These are phyloP conservation scores for Xerocomus nothofagi DNA, from an alignment of 1,284 basidiomycete species.

Conservation along the genomic window DNA sequence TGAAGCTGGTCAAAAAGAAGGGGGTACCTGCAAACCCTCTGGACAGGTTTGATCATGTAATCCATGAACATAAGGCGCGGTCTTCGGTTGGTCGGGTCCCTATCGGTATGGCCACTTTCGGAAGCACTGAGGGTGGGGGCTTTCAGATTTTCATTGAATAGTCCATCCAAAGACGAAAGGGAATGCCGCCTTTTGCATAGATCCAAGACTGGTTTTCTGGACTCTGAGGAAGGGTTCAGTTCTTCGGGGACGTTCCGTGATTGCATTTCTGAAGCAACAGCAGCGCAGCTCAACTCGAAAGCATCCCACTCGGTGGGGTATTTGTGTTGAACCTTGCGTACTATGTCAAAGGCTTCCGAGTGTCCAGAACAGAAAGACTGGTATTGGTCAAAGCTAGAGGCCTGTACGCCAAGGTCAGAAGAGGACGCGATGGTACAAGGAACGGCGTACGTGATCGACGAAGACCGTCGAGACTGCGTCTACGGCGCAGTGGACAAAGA, in stretches of 20 bases:
- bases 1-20: slow-evolving; percentile 79
- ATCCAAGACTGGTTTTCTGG: slow-evolving; percentile 14
- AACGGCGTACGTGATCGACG: slow-evolving; percentile 56
- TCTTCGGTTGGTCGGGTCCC: slow-evolving; percentile 13
- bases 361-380: slow-evolving; percentile 84
- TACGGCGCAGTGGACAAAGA: slow-evolving; percentile 45
- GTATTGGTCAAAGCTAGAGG: slow-evolving; percentile 74
- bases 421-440: background rate
- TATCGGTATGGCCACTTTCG: slow-evolving; percentile 30
- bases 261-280: slow-evolving; percentile 45
- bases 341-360: slow-evolving; percentile 71
- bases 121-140: slow-evolving; percentile 21
- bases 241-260: slow-evolving; percentile 14
- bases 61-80: slow-evolving; percentile 67
- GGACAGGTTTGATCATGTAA: slow-evolving; percentile 88
- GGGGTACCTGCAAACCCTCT: slow-evolving; percentile 90
- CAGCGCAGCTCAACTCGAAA: slow-evolving; percentile 76
- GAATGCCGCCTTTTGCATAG: slow-evolving; percentile 36
- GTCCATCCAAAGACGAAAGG: slow-evolving; percentile 32
- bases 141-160: slow-evolving; percentile 32
- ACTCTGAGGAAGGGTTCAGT: slow-evolving; percentile 12
- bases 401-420: slow-evolving; percentile 44
- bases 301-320: slow-evolving; percentile 73
- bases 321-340: slow-evolving; percentile 62
- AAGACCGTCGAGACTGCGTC: slow-evolving; percentile 62